Conservation (phyloP, 1,284 basidiomycete species). For the Lignosus rhinocerotis region DNA sequence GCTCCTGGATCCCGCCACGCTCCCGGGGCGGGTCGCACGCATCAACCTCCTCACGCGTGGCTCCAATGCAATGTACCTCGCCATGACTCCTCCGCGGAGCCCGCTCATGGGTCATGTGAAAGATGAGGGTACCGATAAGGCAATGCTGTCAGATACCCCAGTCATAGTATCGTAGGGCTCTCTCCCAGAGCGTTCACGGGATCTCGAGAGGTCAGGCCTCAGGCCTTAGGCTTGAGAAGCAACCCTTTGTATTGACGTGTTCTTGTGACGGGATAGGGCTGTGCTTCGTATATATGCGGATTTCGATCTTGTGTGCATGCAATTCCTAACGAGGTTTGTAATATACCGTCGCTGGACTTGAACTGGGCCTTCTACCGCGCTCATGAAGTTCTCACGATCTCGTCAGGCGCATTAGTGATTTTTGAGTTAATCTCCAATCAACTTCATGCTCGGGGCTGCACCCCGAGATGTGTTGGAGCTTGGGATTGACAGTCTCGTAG, state of each 20-base stretch:
- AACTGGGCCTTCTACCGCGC: background rate
- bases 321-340: too few species aligned
- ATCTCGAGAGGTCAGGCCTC: background rate
- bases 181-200: background rate
- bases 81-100: conserved; percentile 24
- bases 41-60: conserved; percentile 36
- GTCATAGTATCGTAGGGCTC: conserved; percentile 14
- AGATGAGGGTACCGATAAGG: conserved; percentile 18
- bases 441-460: background rate
- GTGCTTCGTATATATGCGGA: conserved; percentile 6
- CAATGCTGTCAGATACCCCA: conserved; percentile 3
- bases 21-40: conserved; percentile 33
- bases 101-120: conserved; percentile 11
- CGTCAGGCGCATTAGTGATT: background rate
- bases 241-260: background rate
- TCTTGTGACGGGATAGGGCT: background rate
- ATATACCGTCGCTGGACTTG: conserved; percentile 1
- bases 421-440: background rate
- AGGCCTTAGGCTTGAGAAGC: background rate
- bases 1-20: conserved; percentile 34
- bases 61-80: conserved; percentile 31
- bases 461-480: too few species aligned
- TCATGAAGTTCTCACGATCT: background rate
- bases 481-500: too few species aligned
- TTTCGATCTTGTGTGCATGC: background rate